Percentiles rank a stretch among this genome's conserved stretches.
Evolutionary conservation across 768 basidiomycete species (phyloP).

Genomic region (Leucocoprinus leucothites): DNA sequence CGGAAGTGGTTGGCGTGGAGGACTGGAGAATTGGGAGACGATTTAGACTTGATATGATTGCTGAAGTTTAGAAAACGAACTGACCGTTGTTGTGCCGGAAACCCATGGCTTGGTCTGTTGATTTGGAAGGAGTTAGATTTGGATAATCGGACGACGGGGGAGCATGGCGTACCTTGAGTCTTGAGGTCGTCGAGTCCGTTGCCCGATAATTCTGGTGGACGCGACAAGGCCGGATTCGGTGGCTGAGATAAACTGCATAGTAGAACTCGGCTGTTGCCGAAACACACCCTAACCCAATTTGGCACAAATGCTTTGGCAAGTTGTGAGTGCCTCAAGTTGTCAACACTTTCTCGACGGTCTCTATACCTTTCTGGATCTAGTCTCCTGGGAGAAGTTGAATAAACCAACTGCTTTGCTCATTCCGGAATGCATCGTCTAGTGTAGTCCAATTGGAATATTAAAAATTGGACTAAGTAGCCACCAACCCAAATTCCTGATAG

Average conservation of each 20-base stretch:
- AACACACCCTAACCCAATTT: constrained; percentile 30
- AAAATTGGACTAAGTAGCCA: no score
- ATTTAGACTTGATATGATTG: constrained; percentile 14
- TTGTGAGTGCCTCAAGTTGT: no score
- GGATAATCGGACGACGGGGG: constrained; percentile 7
- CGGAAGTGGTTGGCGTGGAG: constrained; percentile 94
- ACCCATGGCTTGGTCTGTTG: constrained; percentile 62
- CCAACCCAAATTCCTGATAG: no score
- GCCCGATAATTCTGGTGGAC: constrained; percentile 27
- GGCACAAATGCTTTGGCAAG: no score
- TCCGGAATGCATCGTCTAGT: no score
- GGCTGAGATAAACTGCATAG: constrained; percentile 42
- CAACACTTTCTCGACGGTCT: no score
- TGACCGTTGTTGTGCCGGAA: constrained; percentile 78
- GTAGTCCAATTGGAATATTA: no score
- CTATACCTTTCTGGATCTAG: no score
- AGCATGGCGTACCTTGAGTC: constrained; percentile 36
- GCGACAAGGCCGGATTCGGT: constrained; percentile 27
- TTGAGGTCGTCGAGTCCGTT: constrained; percentile 45
- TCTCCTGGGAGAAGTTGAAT: no score
- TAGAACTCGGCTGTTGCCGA: constrained; percentile 32
- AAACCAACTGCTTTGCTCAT: no score
- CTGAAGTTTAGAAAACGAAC: constrained; percentile 19
- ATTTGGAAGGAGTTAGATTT: constrained; percentile 12
- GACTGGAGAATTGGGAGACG: constrained; percentile 39